These are phyloP conservation scores for Moesziomyces antarcticus DNA, from an alignment of 1,284 basidiomycete species.

Conservation along the genomic window DNA sequence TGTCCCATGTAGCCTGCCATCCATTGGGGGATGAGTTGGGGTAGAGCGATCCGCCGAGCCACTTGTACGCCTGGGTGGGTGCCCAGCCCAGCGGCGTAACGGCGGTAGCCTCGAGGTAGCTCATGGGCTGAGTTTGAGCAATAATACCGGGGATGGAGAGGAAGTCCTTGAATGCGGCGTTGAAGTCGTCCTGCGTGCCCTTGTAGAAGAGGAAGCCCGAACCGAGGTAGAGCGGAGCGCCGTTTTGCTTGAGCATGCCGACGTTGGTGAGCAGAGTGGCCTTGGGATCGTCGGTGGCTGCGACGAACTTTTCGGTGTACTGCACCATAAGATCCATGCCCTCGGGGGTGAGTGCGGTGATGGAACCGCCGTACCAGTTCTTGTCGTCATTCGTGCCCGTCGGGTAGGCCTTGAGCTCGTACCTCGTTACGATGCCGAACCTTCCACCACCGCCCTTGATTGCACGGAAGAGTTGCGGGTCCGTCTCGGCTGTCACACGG, in stretches of 20 bases:
- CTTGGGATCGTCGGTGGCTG: conserved; percentile 20
- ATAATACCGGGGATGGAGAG: conserved; percentile 19
- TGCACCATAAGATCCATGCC: conserved; percentile 15
- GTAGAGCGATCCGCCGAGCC: conserved; percentile 33
- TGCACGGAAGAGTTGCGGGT: conserved; percentile 27
- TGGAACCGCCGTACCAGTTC: conserved; percentile 32
- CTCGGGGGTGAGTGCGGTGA: conserved; percentile 7
- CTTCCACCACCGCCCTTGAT: conserved; percentile 52
- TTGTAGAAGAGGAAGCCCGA: conserved; percentile 26
- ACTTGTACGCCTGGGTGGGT: conserved; percentile 25
- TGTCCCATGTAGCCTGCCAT: conserved; percentile 14
- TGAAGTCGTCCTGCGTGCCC: conserved; percentile 16
- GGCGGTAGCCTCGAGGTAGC: conserved; percentile 17
- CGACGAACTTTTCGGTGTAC: conserved; percentile 24
- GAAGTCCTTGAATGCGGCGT: conserved; percentile 9
- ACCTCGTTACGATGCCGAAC: conserved; percentile 50
- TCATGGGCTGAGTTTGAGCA: conserved; percentile 13
- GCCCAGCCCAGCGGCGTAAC: conserved; percentile 25
- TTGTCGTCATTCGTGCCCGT: conserved; percentile 21
- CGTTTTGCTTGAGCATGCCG: conserved; percentile 21
- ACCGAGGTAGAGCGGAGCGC: conserved; percentile 11
- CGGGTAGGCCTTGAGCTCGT: conserved; percentile 21
- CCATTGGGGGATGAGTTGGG: conserved; percentile 4
- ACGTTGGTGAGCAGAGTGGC: conserved; percentile 29
- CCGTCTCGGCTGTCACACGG: conserved; percentile 1